Base-by-base conservation (phyloP, 176 grass and related monocot genomes). In the Ensete glaucum region DNA sequence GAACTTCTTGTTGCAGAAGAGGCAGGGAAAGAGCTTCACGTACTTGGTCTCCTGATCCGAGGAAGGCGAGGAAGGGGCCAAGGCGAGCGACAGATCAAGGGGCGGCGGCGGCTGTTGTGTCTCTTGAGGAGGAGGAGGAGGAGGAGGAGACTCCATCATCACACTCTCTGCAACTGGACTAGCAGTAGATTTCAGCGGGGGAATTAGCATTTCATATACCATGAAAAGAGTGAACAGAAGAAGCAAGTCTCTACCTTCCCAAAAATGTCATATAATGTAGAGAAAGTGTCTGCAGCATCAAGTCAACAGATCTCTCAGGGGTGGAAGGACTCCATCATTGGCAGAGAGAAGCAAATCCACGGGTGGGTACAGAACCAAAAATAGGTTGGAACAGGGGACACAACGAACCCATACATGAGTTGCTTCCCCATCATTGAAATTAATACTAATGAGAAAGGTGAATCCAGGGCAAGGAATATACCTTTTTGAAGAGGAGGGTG, bases 1-100 rank as follows among this genome's bases (percentile, higher is more conserved):
- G 67, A 99, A 99, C 66, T 95, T 95, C 82, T 95, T 99, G 82
- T 91, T 91, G 86, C 96, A 99, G 87, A 99, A 99, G 15, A 95
- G 96, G 81, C 96, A 99, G 2, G 91, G 88, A 80, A 99, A 99
- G 17, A 99, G 86, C 80, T 88, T 83, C 65, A 88, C 84, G 11
- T 88, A 86, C n/a, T 79, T 83, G 11, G 25, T 71, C 1, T 60
- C 59, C 9, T 51, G 10, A 15, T 73, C 73, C 5, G 8, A 62
- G 1, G 49, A 54, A 0, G 54, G 9, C 7, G 52, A 0, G 0
- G 66, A 7, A 0, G 64, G 7, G 17, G 65, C 25, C 27, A 92
- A 76, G 1, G 81, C 70, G 64, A 93, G 87, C 0, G 90, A 89
- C 23, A 89, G 82, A 80, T 89, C 57, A 17, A 81, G 1, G 52